Base-by-base conservation (phyloP, 2,329 filamentous ascomycete species). In the Monilinia laxa region DNA sequence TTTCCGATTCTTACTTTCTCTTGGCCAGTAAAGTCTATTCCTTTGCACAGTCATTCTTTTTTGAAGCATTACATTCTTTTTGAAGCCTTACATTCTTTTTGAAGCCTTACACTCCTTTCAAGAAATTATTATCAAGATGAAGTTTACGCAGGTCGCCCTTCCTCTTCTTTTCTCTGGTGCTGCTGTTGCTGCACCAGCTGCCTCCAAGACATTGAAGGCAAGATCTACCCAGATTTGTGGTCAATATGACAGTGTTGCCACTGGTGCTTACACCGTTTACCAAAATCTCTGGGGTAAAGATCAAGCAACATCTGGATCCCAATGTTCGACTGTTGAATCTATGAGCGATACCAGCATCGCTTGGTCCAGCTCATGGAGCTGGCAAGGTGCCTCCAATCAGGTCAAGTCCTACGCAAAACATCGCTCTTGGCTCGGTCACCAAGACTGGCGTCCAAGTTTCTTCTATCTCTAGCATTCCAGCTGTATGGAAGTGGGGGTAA, bases 351-450 rank as follows among this genome's bases (percentile, higher is more conserved):
- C 64, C 55, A 75, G 68, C 2, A 71, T 81, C 62, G 70, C 76
- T 35, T 81, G 79, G 79, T 75, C 77, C 60, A 79, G 78, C 12
- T 71, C 70, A 11, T 81, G 77, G 78, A 75, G 73, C n/a, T 81
- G 80, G 80, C 69, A 72, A 7, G 79, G 79, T 31, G 75, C 72
- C 12, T 35, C 64, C 0, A 69, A 66, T 57, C 69, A 76, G 45
- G 79, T 82, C 20, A 81, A 81, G 70, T 80, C 79, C 23, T 81
- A 75, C 64, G 77, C 79, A 47, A 47, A 80, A 81, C 60, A 77
- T 76, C 20, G 76, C 64, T 49, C 67, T 79, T 69, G 75, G 77
- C 68, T 74, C 77, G 67, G 58, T 60, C 38, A 77, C 82, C 73
- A 35, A 71, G 68, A 38, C 75, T 76, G 70, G 68, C 45, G 31